phyloP scores from a whole-genome alignment of 768 basidiomycete species.

The Naematelia encephala region DNA sequence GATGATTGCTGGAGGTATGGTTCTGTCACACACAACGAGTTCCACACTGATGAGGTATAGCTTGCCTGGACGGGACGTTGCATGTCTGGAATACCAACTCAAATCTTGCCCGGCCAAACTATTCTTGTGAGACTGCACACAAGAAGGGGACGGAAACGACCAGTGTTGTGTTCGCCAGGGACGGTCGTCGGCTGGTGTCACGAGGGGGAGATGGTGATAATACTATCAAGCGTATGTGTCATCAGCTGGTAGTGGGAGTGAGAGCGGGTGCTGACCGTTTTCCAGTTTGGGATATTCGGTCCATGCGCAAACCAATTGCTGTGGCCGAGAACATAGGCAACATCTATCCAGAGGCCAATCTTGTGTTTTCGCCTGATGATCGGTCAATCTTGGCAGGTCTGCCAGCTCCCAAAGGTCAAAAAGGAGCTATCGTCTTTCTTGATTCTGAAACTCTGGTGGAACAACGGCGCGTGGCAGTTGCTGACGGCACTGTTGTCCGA shows the following conservation, averaged over 20 bases:
- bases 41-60: conserved; percentile 53
- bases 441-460: conserved; percentile 67
- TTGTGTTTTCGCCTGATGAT: conserved; percentile 92
- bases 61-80: conserved; percentile 83
- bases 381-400: conserved; percentile 78
- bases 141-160: conserved; percentile 80
- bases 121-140: conserved; percentile 83
- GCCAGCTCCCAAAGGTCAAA: conserved; percentile 54
- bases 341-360: conserved; percentile 87
- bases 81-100: conserved; percentile 90
- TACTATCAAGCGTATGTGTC: conserved; percentile 81
- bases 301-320: conserved; percentile 83
- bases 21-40: conserved; percentile 1
- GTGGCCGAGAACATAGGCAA: conserved; percentile 65
- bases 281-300: conserved; percentile 88
- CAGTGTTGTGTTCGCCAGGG: conserved; percentile 80
- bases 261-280: conserved; percentile 6
- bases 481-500: conserved; percentile 64
- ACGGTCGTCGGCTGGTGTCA: conserved; percentile 77
- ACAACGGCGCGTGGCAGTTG: conserved; percentile 42
- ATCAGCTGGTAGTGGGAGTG: not conserved
- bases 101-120: conserved; percentile 88
- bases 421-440: conserved; percentile 72
- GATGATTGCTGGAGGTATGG: conserved; percentile 76
- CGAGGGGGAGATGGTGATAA: conserved; percentile 76